Conservation (phyloP, 495 filamentous ascomycete genomes). For the Xanthoparmelia taractica region DNA sequence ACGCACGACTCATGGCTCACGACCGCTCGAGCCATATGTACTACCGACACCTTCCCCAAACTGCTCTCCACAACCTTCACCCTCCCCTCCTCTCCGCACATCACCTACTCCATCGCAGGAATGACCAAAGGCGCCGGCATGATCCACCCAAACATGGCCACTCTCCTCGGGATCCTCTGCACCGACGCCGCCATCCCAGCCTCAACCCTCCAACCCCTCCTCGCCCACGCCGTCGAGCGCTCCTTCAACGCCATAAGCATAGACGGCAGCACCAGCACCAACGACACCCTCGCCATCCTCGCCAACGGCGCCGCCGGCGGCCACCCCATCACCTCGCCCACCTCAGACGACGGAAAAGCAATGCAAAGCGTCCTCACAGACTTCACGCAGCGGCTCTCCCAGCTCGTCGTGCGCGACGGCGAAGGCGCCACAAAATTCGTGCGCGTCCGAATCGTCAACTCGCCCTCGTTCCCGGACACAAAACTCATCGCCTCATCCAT, state of each 20-base stretch:
- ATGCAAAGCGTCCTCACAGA: slow-evolving; percentile 62
- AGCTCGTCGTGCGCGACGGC: slow-evolving; percentile 90
- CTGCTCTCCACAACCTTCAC: slow-evolving; percentile 76
- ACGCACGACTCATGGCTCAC: slow-evolving; percentile 75
- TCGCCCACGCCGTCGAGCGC: slow-evolving; percentile 67
- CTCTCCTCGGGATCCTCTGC: slow-evolving; percentile 84
- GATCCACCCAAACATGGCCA: slow-evolving; percentile 99
- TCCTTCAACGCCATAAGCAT: slow-evolving; percentile 97
- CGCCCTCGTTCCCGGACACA: slow-evolving; percentile 56
- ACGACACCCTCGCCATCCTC: slow-evolving; percentile 89
- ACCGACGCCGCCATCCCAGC: slow-evolving; percentile 83
- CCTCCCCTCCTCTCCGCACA: slow-evolving; percentile 70
- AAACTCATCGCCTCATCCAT: slow-evolving; percentile 75
- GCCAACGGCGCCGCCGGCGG: slow-evolving; percentile 92
- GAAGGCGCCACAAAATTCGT: slow-evolving; percentile 99
- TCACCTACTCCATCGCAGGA: slow-evolving; percentile 76
- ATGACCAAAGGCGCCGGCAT: slow-evolving; percentile 99
- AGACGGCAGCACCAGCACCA: slow-evolving; percentile 93
- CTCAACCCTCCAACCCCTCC: slow-evolving; percentile 55
- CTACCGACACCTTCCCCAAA: slow-evolving; percentile 98
- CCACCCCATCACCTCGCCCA: slow-evolving; percentile 43
- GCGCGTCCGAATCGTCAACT: slow-evolving; percentile 74
- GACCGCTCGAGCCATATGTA: slow-evolving; percentile 90
- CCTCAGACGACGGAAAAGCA: slow-evolving; percentile 55
- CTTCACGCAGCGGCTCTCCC: slow-evolving; percentile 76